These are phyloP conservation scores for Lodderomyces orthopsilosis DNA, from an alignment of 1,139 yeast species.

Conservation along the genomic window DNA sequence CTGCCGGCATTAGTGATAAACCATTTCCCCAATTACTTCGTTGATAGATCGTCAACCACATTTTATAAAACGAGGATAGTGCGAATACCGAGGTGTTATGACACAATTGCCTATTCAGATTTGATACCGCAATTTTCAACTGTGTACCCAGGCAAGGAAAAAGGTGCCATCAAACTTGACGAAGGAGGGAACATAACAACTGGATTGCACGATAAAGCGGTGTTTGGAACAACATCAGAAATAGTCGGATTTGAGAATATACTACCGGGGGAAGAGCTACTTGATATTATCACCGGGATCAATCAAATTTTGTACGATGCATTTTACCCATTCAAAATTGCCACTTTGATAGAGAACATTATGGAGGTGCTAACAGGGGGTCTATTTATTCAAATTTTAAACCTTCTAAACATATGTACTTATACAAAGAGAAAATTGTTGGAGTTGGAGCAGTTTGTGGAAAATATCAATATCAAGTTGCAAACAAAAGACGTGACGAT, in stretches of 20 bases:
- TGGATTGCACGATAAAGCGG: slow-evolving; percentile 28
- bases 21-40: slow-evolving; percentile 62
- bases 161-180: slow-evolving; percentile 49
- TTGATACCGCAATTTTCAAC: slow-evolving; percentile 60
- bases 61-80: slow-evolving; percentile 52
- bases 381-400: slow-evolving; percentile 22
- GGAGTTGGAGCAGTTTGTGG: slow-evolving; percentile 47
- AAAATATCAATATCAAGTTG: slow-evolving; percentile 34
- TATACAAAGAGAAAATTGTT: slow-evolving; percentile 28
- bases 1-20: slow-evolving; percentile 45
- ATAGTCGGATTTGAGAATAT: slow-evolving; percentile 53
- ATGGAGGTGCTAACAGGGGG: slow-evolving; percentile 49
- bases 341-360: slow-evolving; percentile 38
- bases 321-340: slow-evolving; percentile 32
- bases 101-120: slow-evolving; percentile 27
- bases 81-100: slow-evolving; percentile 56
- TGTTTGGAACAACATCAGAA: slow-evolving; percentile 51
- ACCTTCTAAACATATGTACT: slow-evolving; percentile 17
- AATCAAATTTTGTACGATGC: slow-evolving; percentile 45
- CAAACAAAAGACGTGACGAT: slow-evolving; percentile 29
- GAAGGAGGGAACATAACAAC: slow-evolving; percentile 22
- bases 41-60: slow-evolving; percentile 22
- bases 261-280: slow-evolving; percentile 34
- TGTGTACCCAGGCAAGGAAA: slow-evolving; percentile 61
- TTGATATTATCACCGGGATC: slow-evolving; percentile 39